These are phyloP conservation scores for Xylariaceae sp. DNA, from an alignment of 2,329 filamentous ascomycete genomes.

Conservation along the genomic window DNA sequence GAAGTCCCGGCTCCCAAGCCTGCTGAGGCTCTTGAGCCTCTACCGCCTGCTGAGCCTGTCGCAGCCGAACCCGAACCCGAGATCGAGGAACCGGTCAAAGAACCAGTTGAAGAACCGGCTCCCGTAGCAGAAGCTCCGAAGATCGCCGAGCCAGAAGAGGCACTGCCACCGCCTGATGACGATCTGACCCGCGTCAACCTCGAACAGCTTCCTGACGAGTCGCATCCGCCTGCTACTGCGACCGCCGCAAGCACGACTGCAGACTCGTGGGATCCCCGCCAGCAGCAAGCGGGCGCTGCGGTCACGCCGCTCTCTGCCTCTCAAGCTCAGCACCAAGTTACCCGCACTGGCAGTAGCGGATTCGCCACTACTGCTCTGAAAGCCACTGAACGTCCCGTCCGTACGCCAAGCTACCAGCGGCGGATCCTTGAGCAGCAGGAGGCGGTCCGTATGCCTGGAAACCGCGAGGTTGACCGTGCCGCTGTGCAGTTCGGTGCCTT, in stretches of 20 bases:
- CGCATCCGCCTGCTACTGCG: slow-evolving; percentile 66
- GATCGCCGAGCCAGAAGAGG: slow-evolving; percentile 42
- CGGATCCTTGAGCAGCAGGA: slow-evolving; percentile 92
- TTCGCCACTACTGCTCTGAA: slow-evolving; percentile 78
- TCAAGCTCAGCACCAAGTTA: slow-evolving; percentile 52
- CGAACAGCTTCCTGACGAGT: slow-evolving; percentile 79
- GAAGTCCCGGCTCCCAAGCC: slow-evolving; percentile 40
- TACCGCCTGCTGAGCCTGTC: slow-evolving; percentile 34
- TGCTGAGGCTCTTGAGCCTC: slow-evolving; percentile 38
- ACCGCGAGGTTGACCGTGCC: slow-evolving; percentile 86
- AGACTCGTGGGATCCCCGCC: slow-evolving; percentile 72
- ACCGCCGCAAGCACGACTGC: slow-evolving; percentile 85
- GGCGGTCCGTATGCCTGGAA: slow-evolving; percentile 95
- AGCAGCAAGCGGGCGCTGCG: slow-evolving; percentile 48
- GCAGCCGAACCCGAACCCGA: slow-evolving; percentile 32
- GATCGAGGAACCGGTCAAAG: slow-evolving; percentile 28
- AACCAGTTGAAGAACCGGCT: slow-evolving; percentile 20
- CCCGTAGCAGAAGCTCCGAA: slow-evolving; percentile 26
- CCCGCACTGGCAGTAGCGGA: slow-evolving; percentile 59
- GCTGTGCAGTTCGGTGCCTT: slow-evolving; percentile 96
- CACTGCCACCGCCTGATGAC: slow-evolving; percentile 65
- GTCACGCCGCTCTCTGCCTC: slow-evolving; percentile 59
- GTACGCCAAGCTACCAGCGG: slow-evolving; percentile 74
- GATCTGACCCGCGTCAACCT: slow-evolving; percentile 88
- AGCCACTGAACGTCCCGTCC: slow-evolving; percentile 57